Evolutionary conservation across 108 stramenopile species (phyloP).

Genomic region (Cyclotella cryptica): DNA sequence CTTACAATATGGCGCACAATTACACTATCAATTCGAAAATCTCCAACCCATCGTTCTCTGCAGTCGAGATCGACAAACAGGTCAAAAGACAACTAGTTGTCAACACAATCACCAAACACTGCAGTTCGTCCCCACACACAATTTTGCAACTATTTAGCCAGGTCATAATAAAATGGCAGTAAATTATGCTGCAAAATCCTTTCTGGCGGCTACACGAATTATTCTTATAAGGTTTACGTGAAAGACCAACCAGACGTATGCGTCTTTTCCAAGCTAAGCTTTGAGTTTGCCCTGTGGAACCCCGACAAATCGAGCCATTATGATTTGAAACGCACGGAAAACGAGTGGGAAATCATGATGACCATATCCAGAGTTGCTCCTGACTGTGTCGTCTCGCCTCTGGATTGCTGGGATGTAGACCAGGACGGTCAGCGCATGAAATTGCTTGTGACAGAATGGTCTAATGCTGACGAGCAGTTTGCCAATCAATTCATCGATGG

Average conservation of each 20-base stretch:
- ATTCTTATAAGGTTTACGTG: constrained; percentile 39
- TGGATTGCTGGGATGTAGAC: constrained; percentile 34
- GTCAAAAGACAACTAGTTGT: constrained; percentile 18
- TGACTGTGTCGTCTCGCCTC: constrained; percentile 36
- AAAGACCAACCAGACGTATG: constrained; percentile 28
- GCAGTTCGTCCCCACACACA: constrained; percentile 12
- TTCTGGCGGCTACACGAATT: constrained; percentile 45
- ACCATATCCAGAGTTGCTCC: constrained; percentile 21
- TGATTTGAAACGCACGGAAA: constrained; percentile 35
- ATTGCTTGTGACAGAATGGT: too few relatives aligned
- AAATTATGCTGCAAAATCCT: constrained; percentile 28
- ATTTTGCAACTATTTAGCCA: constrained; percentile 22
- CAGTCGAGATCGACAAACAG: constrained; percentile 18
- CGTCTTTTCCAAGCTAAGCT: constrained; percentile 46
- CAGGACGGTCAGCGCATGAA: constrained; percentile 57
- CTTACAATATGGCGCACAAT: too few relatives aligned
- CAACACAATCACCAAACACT: constrained; percentile 20
- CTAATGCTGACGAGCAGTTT: constrained; percentile 58
- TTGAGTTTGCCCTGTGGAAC: constrained; percentile 50
- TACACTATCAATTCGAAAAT: neutral
- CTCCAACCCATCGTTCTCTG: neutral
- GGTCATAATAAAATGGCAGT: constrained; percentile 19
- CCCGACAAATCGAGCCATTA: constrained; percentile 31
- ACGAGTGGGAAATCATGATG: constrained; percentile 46
- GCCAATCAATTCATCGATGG: constrained; percentile 61